Base-by-base conservation (phyloP, 129 eudicot species). In the Deinandra increscens region DNA sequence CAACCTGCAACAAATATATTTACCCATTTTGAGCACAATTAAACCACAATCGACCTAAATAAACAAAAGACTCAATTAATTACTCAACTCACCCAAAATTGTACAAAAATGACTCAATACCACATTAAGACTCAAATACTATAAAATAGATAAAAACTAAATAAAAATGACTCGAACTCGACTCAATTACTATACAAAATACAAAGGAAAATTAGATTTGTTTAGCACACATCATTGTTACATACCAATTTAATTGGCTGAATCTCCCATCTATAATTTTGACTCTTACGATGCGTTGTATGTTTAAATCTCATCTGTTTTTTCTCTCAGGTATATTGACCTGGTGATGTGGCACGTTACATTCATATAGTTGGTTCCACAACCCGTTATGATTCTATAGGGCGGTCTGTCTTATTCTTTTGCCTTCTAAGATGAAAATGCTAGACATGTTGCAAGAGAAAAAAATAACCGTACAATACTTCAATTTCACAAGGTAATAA, bases 351-450 rank as follows among this genome's bases (percentile, higher is more conserved):
- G 70, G 92, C 83, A 64, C 15, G 90, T 64, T 93, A 93, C 86
- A 89, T 93, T 69, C 99, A 93, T 64, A 84, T 97, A 79, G 99
- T 89, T 72, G 99, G 99, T 6, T 88, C 97, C 4, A 93, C 99
- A 66, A 97, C 99, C 68, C 96, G 99, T 10, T 93, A 83, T 80
- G 84, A 76, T 48, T 79, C 96, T 50, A 82, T 85, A 38, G 99
- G 99, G 69, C 82, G 66, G 65, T 82, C 99, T 2, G 82, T 93
- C 15, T 76, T 93, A 67, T 93, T 93, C 66, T 93, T 63, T 51
- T 83, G 75, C 99, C 99, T 29, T 87, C 99, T 43, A 97, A 93
- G 76, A 78, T 84, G 79, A 85, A 87, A 71, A 93, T 93, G 90
- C 86, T 89, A 18, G 93, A 87, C 18, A 89, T 85, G 59, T 66